A percentile compares a stretch with the other conserved stretches of the same genome.
Evolutionary conservation across 2,329 filamentous ascomycete species (phyloP).

Genomic region (Alternaria brassicae): DNA sequence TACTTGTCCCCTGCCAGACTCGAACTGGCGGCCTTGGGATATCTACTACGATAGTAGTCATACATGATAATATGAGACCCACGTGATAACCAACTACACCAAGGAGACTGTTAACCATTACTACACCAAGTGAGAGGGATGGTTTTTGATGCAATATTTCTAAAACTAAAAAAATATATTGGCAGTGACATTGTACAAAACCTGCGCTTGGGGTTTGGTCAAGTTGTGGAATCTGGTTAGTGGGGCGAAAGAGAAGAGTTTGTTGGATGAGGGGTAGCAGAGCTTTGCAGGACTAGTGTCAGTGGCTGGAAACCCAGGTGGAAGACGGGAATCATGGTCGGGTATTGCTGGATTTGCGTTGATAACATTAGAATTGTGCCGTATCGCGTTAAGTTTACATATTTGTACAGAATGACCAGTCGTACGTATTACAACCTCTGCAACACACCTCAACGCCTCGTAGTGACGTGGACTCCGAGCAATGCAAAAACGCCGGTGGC

Average conservation of each 20-base stretch:
- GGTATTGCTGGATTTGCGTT: neutral
- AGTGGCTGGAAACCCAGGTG: neutral
- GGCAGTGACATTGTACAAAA: neutral
- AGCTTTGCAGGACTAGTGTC: neutral
- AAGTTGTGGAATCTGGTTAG: neutral
- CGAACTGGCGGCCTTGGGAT: slow-evolving; percentile 49
- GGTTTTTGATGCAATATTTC: slow-evolving; percentile 10
- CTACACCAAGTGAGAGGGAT: neutral
- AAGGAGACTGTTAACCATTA: slow-evolving; percentile 40
- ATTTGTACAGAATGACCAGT: slow-evolving; percentile 7
- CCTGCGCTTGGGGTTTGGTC: neutral
- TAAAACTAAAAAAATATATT: neutral
- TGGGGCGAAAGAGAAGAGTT: neutral
- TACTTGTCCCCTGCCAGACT: slow-evolving; percentile 43
- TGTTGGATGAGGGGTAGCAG: slow-evolving; percentile 1
- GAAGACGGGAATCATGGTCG: neutral
- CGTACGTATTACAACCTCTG: neutral
- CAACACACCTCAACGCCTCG: slow-evolving; percentile 3
- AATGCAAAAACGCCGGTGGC: slow-evolving; percentile 6
- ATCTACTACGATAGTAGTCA: slow-evolving; percentile 39
- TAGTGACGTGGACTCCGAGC: slow-evolving; percentile 3
- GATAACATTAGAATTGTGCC: slow-evolving; percentile 14
- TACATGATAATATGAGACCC: slow-evolving; percentile 44
- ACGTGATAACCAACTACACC: slow-evolving; percentile 50
- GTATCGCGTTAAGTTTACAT: slow-evolving; percentile 13